phyloP scores from a whole-genome alignment of 371 early-diverging fungal species.

The Mucor sp. region DNA sequence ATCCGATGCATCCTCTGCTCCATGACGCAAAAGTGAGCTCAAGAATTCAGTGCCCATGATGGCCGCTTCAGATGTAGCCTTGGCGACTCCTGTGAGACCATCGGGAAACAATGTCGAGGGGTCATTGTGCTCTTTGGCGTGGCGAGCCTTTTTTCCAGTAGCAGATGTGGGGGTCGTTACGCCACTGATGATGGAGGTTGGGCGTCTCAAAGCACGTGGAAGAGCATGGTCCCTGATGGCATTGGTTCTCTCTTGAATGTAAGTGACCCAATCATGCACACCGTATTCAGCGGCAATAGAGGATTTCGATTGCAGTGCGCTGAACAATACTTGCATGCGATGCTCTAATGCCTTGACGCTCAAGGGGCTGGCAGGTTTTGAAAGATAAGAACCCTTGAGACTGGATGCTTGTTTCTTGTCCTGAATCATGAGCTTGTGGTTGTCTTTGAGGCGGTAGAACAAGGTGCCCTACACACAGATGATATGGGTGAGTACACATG shows the following conservation, averaged over 20 bases:
- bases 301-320: conserved; percentile 3
- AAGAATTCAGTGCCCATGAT: not conserved
- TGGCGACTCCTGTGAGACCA: conserved; percentile 21
- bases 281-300: not conserved
- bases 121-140: not conserved
- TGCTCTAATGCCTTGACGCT: conserved; percentile 4
- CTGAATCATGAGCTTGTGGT: not conserved
- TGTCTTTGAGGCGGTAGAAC: conserved; percentile 23
- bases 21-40: not conserved
- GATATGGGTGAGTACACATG: not conserved
- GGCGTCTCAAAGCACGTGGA: conserved; percentile 10
- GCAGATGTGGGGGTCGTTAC: conserved; percentile 19
- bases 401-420: not conserved
- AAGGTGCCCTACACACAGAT: conserved; percentile 20
- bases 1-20: not conserved
- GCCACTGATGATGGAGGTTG: conserved; percentile 14
- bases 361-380: not conserved
- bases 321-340: not conserved
- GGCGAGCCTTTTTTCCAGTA: not conserved
- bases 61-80: not conserved
- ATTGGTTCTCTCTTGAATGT: conserved; percentile 16
- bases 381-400: conserved; percentile 13
- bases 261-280: conserved; percentile 16
- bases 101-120: conserved; percentile 8
- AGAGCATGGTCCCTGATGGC: not conserved